Conservation (phyloP, 1,284 basidiomycete genomes). For the Ganoderma boninense region DNA sequence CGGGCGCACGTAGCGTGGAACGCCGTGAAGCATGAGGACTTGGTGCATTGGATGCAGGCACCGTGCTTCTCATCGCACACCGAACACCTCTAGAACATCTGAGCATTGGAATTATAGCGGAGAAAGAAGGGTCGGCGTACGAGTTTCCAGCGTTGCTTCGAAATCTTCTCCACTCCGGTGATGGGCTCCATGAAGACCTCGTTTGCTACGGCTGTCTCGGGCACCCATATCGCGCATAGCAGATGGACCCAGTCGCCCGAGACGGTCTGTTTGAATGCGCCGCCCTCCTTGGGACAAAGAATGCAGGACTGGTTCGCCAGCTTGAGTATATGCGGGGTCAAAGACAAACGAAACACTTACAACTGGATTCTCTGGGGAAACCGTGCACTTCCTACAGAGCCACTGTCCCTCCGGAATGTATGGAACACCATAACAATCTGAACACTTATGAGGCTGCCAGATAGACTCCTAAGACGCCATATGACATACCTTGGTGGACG, state of each 20-base stretch:
- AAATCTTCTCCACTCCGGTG: constrained; percentile 88
- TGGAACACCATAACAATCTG: constrained; percentile 98
- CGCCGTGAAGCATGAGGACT: constrained; percentile 90
- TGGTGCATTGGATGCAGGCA: constrained; percentile 97
- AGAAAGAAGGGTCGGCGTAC: constrained; percentile 54
- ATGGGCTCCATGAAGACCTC: constrained; percentile 99
- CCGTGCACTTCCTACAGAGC: constrained; percentile 98
- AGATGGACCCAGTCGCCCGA: constrained; percentile 96
- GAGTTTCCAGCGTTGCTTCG: constrained; percentile 94
- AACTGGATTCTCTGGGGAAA: constrained; percentile 96
- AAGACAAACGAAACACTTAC: constrained; percentile 54
- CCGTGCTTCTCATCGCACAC: constrained; percentile 86
- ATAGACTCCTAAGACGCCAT: neutral
- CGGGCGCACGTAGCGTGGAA: constrained; percentile 97
- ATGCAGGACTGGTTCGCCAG: constrained; percentile 77
- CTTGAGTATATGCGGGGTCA: neutral
- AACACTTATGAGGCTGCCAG: neutral
- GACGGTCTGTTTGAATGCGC: constrained; percentile 98
- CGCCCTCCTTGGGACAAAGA: constrained; percentile 95
- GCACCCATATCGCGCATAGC: constrained; percentile 97
- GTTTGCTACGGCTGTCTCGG: constrained; percentile 94
- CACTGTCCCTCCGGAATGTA: constrained; percentile 99
- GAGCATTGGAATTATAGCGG: constrained; percentile 2
- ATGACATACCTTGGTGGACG: constrained; percentile 88
- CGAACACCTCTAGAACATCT: constrained; percentile 75